Conservation (phyloP, 148 eudicot genomes). For the Dysphania ambrosioides region DNA sequence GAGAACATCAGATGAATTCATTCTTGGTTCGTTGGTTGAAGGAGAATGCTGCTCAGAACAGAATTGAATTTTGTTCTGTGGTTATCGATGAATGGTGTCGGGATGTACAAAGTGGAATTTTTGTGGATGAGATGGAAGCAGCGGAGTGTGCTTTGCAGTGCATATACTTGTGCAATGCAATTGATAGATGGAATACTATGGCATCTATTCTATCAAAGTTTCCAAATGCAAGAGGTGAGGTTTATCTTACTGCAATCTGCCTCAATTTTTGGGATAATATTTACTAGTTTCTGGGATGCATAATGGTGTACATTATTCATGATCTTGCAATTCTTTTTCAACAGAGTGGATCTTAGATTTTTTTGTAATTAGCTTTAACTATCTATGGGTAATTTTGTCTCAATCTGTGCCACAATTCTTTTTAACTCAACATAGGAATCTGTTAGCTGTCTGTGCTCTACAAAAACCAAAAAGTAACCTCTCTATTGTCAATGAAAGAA, state of each 20-base stretch:
- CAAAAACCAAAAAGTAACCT: neutral
- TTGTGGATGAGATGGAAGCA: conserved; percentile 61
- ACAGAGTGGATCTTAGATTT: neutral
- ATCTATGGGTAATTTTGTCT: neutral
- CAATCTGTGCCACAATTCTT: neutral
- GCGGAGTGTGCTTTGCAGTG: conserved; percentile 82
- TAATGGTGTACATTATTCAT: neutral
- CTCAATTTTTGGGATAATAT: conserved; percentile 6
- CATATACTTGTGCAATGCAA: conserved; percentile 58
- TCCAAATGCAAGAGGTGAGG: conserved; percentile 58
- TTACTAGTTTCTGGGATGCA: neutral
- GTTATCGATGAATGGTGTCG: conserved; percentile 78
- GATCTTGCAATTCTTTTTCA: neutral
- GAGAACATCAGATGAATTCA: conserved; percentile 42
- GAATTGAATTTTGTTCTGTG: conserved; percentile 59
- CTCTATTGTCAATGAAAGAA: neutral
- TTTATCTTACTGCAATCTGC: conserved; percentile 15
- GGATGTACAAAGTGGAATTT: conserved; percentile 43
- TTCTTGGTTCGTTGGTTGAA: conserved; percentile 88
- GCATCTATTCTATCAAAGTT: conserved; percentile 74
- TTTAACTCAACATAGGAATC: neutral
- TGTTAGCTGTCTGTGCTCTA: neutral
- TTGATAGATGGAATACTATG: conserved; percentile 89
- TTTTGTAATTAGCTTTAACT: neutral
- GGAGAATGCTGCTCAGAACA: conserved; percentile 66